These are phyloP conservation scores for Candida nanaspora DNA, from an alignment of 805 yeast genomes.

Conservation along the genomic window DNA sequence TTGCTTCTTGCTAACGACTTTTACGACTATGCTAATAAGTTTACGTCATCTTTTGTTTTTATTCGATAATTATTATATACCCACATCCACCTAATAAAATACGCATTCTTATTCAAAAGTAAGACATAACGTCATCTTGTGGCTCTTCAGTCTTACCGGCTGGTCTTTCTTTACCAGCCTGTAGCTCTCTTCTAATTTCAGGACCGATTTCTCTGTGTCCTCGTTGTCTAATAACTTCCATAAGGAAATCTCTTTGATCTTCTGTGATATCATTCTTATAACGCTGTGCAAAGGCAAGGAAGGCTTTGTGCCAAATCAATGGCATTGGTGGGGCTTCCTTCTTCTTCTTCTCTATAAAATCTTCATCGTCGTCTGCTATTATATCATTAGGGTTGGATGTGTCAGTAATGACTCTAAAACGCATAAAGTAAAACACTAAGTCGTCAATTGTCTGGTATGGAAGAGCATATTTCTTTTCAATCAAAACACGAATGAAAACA, in stretches of 20 bases:
- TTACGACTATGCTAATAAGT: no score
- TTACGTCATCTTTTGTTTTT: no score
- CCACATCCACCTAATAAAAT: no score
- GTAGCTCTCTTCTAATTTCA: slow-evolving; percentile 86
- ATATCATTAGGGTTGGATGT: slow-evolving; percentile 27
- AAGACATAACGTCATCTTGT: slow-evolving; percentile 25
- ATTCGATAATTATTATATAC: no score
- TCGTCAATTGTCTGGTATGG: slow-evolving; percentile 97
- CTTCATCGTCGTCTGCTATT: slow-evolving; percentile 25
- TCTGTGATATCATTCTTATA: slow-evolving; percentile 98
- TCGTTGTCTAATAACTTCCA: slow-evolving; percentile 87
- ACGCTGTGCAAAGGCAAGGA: slow-evolving; percentile 89
- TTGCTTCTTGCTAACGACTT: no score
- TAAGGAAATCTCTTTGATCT: slow-evolving; percentile 90
- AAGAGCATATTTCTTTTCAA: slow-evolving; percentile 92
- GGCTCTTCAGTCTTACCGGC: slow-evolving; percentile 6
- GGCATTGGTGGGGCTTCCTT: slow-evolving; percentile 61
- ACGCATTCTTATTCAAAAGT: slow-evolving; percentile 14
- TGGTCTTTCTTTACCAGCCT: slow-evolving; percentile 72
- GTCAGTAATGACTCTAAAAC: slow-evolving; percentile 63
- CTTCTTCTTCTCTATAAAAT: slow-evolving; percentile 24
- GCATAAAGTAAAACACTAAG: slow-evolving; percentile 87
- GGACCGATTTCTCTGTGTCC: slow-evolving; percentile 86
- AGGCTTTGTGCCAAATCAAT: slow-evolving; percentile 96
- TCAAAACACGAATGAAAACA: slow-evolving; percentile 78